phyloP scores from a whole-genome alignment of 83 land plant species.

The Larix sibirica region DNA sequence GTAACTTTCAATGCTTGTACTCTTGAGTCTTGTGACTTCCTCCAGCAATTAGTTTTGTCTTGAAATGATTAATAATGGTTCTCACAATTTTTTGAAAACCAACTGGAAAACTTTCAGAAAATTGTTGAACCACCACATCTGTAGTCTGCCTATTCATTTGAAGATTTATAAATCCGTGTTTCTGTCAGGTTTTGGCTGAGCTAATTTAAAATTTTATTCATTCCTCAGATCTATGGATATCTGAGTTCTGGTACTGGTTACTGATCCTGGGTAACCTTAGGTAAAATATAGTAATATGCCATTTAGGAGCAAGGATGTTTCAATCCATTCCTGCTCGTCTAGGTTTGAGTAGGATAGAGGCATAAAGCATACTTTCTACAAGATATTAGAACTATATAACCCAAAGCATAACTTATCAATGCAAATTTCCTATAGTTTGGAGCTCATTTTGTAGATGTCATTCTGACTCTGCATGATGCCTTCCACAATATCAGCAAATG shows the following conservation, averaged over 20 bases:
- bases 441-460: background rate
- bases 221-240: no score
- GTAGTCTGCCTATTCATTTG: background rate
- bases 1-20: background rate
- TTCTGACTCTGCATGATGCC: background rate
- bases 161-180: background rate
- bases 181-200: background rate
- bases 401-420: background rate
- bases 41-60: background rate
- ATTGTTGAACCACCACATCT: background rate
- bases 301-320: background rate
- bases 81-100: background rate
- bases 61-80: background rate
- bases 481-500: background rate
- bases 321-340: background rate
- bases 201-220: background rate
- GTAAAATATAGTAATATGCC: constrained; percentile 2
- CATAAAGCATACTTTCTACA: background rate
- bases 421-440: background rate
- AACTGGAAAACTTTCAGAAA: background rate
- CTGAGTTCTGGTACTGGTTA: background rate
- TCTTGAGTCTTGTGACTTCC: background rate
- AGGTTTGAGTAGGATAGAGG: background rate
- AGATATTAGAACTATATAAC: background rate
- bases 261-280: background rate